These are phyloP conservation scores for Hypericum perforatum DNA, from an alignment of 345 rosid genomes.

Conservation along the genomic window DNA sequence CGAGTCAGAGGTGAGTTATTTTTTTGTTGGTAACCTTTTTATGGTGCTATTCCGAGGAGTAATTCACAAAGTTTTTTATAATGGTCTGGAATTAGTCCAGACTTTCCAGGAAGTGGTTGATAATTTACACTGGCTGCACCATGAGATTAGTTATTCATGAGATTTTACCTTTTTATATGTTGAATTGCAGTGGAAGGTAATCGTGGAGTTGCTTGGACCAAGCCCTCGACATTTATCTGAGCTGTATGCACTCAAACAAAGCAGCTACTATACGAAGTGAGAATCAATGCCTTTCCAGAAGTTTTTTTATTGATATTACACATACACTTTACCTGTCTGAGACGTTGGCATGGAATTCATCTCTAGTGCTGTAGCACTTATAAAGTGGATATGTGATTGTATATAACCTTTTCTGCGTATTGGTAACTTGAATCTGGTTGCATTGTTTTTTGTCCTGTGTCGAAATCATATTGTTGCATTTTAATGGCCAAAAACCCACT, in stretches of 20 bases:
- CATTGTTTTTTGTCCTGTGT: too few relatives aligned
- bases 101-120: not conserved
- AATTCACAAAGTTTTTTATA: not conserved
- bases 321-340: not conserved
- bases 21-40: slow-evolving; percentile 2
- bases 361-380: too few relatives aligned
- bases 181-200: slow-evolving; percentile 60
- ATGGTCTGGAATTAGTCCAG: slow-evolving; percentile 1
- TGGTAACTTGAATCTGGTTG: too few relatives aligned
- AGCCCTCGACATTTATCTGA: slow-evolving; percentile 89
- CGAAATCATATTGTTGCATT: too few relatives aligned
- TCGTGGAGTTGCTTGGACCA: slow-evolving; percentile 84
- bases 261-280: slow-evolving; percentile 67
- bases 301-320: not conserved
- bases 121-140: too few relatives aligned
- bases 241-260: slow-evolving; percentile 85
- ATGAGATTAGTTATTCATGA: not conserved
- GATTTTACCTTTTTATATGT: slow-evolving; percentile 10
- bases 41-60: not conserved
- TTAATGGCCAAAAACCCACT: too few relatives aligned
- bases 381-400: too few relatives aligned
- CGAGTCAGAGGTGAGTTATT: slow-evolving; percentile 59
- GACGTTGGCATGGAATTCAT: too few relatives aligned
- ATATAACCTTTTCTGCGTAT: too few relatives aligned
- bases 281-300: not conserved